Conservation (phyloP, 257 asterid species). For the Solanum chaucha region DNA sequence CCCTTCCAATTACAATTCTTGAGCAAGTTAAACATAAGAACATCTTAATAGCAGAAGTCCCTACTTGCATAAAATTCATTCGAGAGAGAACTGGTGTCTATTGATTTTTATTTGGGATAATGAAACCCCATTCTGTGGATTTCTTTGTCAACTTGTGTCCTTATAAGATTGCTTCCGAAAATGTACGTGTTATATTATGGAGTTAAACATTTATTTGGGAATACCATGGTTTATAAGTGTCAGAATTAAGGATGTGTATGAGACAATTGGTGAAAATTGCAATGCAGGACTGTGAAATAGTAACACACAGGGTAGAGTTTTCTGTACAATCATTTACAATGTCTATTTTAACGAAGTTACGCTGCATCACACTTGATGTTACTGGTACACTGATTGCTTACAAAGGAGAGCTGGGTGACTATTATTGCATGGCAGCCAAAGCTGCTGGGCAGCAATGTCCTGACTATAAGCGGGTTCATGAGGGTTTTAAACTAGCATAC, state of each 20-base stretch:
- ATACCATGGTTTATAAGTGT: neutral
- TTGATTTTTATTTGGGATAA: neutral
- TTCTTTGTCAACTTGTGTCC: neutral
- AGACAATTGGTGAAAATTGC: neutral
- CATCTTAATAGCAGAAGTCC: neutral
- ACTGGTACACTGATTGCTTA: constrained; percentile 95
- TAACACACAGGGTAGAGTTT: neutral
- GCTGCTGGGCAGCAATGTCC: constrained; percentile 90
- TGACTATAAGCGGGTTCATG: constrained; percentile 79
- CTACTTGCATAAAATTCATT: neutral
- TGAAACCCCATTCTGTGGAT: neutral
- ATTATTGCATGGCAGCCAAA: constrained; percentile 98
- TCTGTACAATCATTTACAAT: constrained; percentile 14
- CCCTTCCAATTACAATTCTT: neutral
- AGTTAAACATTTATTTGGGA: neutral
- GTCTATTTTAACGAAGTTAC: constrained; percentile 60
- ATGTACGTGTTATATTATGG: neutral
- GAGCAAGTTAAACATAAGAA: neutral
- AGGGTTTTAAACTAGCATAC: constrained; percentile 85
- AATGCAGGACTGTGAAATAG: neutral
- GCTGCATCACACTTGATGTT: constrained; percentile 83
- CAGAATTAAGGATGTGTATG: neutral
- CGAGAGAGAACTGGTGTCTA: neutral
- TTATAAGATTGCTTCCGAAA: neutral
- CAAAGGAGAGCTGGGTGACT: constrained; percentile 98